A percentile compares a stretch with the other conserved stretches of the same genome.
Evolutionary conservation across 1,284 basidiomycete genomes (phyloP).

Genomic region (Fomitopsis betulina): DNA sequence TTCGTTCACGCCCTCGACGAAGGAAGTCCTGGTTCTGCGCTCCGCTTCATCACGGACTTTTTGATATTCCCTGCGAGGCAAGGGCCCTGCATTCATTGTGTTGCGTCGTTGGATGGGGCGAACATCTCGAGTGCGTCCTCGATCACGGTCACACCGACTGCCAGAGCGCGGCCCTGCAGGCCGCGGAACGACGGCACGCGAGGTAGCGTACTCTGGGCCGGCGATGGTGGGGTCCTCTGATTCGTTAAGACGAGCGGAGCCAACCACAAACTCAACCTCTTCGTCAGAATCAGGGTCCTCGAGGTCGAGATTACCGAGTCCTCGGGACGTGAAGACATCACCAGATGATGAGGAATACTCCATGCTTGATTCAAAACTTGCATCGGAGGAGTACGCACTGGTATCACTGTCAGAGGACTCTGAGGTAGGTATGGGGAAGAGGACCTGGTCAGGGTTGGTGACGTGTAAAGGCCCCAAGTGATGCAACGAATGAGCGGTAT

Average conservation of each 20-base stretch:
- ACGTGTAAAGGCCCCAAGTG: constrained; percentile 3
- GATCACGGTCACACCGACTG: background rate
- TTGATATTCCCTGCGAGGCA: background rate
- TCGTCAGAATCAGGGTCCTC: constrained; percentile 22
- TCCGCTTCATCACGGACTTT: background rate
- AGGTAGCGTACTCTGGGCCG: constrained; percentile 4
- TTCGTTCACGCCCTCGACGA: background rate
- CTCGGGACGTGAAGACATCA: background rate
- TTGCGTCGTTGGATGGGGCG: background rate
- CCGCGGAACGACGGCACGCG: background rate
- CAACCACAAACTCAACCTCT: constrained; percentile 22
- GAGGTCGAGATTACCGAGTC: constrained; percentile 19
- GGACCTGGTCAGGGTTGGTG: constrained; percentile 14
- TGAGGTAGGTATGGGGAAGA: background rate
- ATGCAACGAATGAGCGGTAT: background rate
- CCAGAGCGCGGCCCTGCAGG: background rate
- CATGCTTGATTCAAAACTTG: constrained; percentile 1
- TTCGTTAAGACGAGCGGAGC: constrained; percentile 15
- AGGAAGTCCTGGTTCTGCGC: background rate
- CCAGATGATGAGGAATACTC: background rate
- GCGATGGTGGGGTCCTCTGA: background rate
- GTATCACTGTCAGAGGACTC: constrained; percentile 11
- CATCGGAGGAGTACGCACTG: constrained; percentile 22
- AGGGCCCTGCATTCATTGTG: background rate
- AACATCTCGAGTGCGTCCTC: background rate